These are phyloP conservation scores for Tagetes erecta DNA, from an alignment of 129 eudicot genomes.

Conservation along the genomic window DNA sequence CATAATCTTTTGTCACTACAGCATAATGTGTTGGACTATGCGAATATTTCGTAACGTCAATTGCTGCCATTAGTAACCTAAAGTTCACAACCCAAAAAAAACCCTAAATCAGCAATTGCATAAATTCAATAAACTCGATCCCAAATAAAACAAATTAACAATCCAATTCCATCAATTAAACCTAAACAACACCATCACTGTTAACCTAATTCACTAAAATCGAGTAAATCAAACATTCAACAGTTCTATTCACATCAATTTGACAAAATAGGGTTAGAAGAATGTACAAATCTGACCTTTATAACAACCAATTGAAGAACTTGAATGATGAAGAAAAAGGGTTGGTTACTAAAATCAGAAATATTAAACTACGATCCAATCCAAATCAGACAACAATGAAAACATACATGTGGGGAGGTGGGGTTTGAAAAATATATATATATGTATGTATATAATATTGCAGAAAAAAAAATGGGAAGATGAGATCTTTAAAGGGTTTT, in stretches of 20 bases:
- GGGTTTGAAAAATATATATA: constrained; percentile 25
- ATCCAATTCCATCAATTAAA: neutral
- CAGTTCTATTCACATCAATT: constrained; percentile 15
- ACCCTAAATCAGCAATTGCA: constrained; percentile 36
- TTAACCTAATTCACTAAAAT: neutral
- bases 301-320: neutral
- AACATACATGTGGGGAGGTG: constrained; percentile 57
- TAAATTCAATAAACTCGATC: constrained; percentile 10
- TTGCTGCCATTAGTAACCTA: constrained; percentile 48
- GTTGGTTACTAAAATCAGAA: constrained; percentile 20
- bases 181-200: neutral
- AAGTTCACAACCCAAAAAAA: neutral
- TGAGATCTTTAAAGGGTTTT: constrained; percentile 27
- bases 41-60: constrained; percentile 59
- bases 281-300: constrained; percentile 36
- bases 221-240: neutral
- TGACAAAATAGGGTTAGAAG: neutral
- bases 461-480: neutral
- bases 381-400: constrained; percentile 70
- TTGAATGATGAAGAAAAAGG: constrained; percentile 21
- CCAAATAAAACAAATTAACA: neutral
- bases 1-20: constrained; percentile 61
- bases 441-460: neutral
- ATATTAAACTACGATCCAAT: constrained; percentile 48
- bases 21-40: constrained; percentile 75